Evolutionary conservation across 176 grass and related monocot species (phyloP).

Genomic region (Ensete glaucum): DNA sequence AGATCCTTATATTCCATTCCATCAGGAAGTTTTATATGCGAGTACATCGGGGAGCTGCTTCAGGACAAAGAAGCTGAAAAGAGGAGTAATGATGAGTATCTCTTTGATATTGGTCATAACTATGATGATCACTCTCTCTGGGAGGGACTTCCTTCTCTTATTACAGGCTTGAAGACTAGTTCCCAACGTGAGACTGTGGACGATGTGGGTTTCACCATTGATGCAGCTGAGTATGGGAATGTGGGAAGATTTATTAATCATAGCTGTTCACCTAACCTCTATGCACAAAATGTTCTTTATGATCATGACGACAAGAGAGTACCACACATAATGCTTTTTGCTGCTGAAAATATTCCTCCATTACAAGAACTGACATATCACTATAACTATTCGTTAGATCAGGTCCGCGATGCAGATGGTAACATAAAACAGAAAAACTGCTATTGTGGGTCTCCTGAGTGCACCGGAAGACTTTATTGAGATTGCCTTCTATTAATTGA

Average conservation of each 20-base stretch:
- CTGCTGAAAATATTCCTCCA: constrained; percentile 62
- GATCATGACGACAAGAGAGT: constrained; percentile 56
- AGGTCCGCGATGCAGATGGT: constrained; percentile 27
- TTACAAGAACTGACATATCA: constrained; percentile 74
- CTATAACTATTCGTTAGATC: constrained; percentile 47
- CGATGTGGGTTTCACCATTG: constrained; percentile 50
- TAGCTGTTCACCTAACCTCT: constrained; percentile 72
- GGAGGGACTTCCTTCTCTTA: constrained; percentile 23
- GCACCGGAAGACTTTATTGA: constrained; percentile 51
- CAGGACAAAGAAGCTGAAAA: constrained; percentile 35
- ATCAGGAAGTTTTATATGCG: constrained; percentile 66
- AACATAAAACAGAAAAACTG: constrained; percentile 35
- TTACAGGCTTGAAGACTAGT: constrained; percentile 17
- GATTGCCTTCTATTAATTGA: neutral
- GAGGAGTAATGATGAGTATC: constrained; percentile 53
- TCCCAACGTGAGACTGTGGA: constrained; percentile 18
- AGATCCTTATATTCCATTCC: constrained; percentile 63
- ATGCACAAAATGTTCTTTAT: constrained; percentile 62
- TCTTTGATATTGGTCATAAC: constrained; percentile 59
- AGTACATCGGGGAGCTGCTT: constrained; percentile 65
- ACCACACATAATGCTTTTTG: constrained; percentile 76
- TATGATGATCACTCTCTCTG: constrained; percentile 31
- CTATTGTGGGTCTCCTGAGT: constrained; percentile 42
- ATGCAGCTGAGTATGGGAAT: constrained; percentile 50
- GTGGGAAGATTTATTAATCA: constrained; percentile 79